phyloP scores from a whole-genome alignment of 1,139 yeast genomes.

The Nadsonia commutata region DNA sequence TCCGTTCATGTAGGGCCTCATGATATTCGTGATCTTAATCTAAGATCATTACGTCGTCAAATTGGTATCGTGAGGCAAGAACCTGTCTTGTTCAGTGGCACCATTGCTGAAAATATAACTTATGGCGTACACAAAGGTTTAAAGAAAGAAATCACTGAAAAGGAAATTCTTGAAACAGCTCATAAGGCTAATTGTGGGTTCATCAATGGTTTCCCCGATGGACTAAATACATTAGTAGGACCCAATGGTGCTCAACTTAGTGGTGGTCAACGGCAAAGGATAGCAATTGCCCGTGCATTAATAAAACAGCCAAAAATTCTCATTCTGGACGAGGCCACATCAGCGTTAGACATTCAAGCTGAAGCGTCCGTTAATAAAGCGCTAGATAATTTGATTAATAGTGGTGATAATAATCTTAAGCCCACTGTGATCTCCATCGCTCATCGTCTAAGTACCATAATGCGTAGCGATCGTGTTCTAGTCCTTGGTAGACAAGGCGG shows the following conservation, averaged over 20 bases:
- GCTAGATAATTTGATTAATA: conserved; percentile 43
- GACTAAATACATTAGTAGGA: conserved; percentile 73
- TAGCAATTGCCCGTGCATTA: conserved; percentile 71
- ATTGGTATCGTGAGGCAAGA: conserved; percentile 91
- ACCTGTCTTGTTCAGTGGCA: conserved; percentile 82
- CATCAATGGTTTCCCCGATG: conserved; percentile 59
- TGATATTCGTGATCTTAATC: conserved; percentile 50
- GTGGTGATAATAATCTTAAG: conserved; percentile 17
- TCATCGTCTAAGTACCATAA: conserved; percentile 78
- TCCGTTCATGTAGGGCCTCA: conserved; percentile 52
- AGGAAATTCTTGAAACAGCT: conserved; percentile 59
- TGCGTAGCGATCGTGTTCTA: conserved; percentile 66
- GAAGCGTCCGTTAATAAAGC: conserved; percentile 71
- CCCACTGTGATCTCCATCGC: conserved; percentile 86
- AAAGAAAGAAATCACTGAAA: conserved; percentile 24
- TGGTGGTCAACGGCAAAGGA: conserved; percentile 78
- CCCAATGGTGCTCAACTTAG: conserved; percentile 77
- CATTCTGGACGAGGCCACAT: conserved; percentile 69
- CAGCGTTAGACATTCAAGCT: conserved; percentile 72
- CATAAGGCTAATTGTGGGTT: conserved; percentile 70
- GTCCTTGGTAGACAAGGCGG: conserved; percentile 64
- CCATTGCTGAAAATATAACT: conserved; percentile 70
- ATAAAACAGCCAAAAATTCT: conserved; percentile 59
- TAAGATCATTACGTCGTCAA: conserved; percentile 56
- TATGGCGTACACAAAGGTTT: conserved; percentile 49